Evolutionary conservation across 331 rosid species (phyloP), one percentile per base, ranked within the genome.

Genomic region (Cydonia oblonga): DNA sequence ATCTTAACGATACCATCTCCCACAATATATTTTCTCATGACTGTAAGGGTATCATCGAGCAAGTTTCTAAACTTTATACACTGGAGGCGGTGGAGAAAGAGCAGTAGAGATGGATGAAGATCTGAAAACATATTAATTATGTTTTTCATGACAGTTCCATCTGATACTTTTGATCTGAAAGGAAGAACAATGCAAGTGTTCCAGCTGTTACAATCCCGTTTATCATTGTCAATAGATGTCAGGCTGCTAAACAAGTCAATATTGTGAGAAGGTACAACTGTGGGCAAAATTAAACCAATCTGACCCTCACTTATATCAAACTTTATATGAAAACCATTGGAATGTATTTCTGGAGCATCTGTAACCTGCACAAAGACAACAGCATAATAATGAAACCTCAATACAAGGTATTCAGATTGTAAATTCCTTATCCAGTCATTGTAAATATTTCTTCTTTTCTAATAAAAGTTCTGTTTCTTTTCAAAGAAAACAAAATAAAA

Each of bases 271-370:
- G 95, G 89, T 69, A 93, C 77, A 28, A 81, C 62, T 68, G 98
- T 85, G 22, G 98, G 98, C 85, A 93, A 80, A 84, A 93, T 89
- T 81, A 93, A 93, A 80, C 98, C 98, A 86, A 93, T 90, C 81
- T 93, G 97, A 51, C 92, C 97, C 81, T 93, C 97, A 74, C 92
- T 85, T 53, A 88, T 87, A 80, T 93, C 98, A 86, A 93, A 93
- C 88, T 93, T 93, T 72, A 89, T 86, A 86, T 93, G 98, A 81
- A 93, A 93, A 32, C 98, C 96, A 75, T 93, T 90, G 74, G 97
- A 93, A 82, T 93, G 98, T 80, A 93, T 93, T 86, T 93, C 97
- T 28, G 98, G 98, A 82, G 92, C 90, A 85, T 93, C 96, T 38
- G 98, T 90, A 69, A 93, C 86, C 98, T 93, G 87, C 81, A 86